Conservation (phyloP, 306 rosid species). For the Cucumis cinereus region DNA sequence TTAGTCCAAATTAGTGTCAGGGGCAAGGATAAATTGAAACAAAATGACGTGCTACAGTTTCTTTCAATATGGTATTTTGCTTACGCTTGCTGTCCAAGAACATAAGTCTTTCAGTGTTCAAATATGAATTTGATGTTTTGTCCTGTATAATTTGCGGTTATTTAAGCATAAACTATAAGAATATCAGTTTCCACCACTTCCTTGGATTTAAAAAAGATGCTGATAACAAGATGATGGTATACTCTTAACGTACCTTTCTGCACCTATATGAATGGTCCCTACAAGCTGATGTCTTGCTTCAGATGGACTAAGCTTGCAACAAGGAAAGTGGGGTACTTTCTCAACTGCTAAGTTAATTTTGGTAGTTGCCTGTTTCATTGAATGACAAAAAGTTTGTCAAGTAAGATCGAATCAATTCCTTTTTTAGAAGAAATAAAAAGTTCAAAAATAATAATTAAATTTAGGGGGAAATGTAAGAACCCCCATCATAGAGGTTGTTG, state of each 20-base stretch:
- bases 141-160: not conserved
- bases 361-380: slow-evolving; percentile 67
- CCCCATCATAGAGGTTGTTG: not conserved
- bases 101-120: not conserved
- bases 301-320: slow-evolving; percentile 50
- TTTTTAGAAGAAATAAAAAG: not conserved
- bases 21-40: not conserved
- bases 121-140: not conserved
- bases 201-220: not conserved
- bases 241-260: slow-evolving; percentile 41
- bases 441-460: not conserved
- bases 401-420: not conserved
- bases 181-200: not conserved
- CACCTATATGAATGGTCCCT: slow-evolving; percentile 88
- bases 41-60: not conserved
- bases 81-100: not conserved
- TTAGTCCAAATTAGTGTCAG: not conserved
- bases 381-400: slow-evolving; percentile 5
- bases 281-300: slow-evolving; percentile 69
- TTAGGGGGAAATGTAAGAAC: not conserved
- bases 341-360: slow-evolving; percentile 87
- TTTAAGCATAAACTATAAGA: not conserved
- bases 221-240: not conserved
- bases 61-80: not conserved
- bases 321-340: slow-evolving; percentile 57